Percentiles rank a stretch among this genome's conserved stretches.
Conservation (phyloP, 2,329 filamentous ascomycete genomes). For the Beauveria medogensis region DNA sequence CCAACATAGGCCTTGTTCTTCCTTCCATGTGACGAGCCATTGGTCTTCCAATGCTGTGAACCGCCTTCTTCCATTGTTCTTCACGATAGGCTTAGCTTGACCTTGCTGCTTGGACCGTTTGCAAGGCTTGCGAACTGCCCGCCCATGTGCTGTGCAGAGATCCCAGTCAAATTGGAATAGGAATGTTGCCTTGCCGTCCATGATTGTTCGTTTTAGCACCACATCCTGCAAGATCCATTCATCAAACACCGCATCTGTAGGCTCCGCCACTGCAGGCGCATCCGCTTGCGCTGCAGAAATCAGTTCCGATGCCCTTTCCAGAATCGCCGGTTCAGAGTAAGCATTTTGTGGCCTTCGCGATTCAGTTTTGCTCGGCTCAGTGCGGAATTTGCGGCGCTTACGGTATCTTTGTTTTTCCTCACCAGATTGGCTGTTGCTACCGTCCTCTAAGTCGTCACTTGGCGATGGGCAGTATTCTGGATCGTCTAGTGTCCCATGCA, state of each 20-base stretch:
- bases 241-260: slow-evolving; percentile 3
- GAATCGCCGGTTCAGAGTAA: not conserved
- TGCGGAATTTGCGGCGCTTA: not conserved
- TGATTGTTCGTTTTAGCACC: no score
- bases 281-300: not conserved
- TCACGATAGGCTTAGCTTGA: no score
- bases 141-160: no score
- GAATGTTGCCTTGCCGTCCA: no score
- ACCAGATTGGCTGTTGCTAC: not conserved
- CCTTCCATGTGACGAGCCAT: no score
- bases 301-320: not conserved
- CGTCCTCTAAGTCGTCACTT: not conserved
- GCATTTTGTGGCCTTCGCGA: not conserved
- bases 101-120: no score
- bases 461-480: not conserved
- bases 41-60: no score
- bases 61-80: no score
- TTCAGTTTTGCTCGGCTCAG: not conserved
- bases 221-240: slow-evolving; percentile 7
- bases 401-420: not conserved
- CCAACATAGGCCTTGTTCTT: no score
- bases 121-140: no score
- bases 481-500: not conserved
- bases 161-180: no score
- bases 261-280: not conserved